Percentiles rank a stretch among this genome's conserved stretches.
Conservation (phyloP, 768 basidiomycete species). For the Amanita jacksonii region DNA sequence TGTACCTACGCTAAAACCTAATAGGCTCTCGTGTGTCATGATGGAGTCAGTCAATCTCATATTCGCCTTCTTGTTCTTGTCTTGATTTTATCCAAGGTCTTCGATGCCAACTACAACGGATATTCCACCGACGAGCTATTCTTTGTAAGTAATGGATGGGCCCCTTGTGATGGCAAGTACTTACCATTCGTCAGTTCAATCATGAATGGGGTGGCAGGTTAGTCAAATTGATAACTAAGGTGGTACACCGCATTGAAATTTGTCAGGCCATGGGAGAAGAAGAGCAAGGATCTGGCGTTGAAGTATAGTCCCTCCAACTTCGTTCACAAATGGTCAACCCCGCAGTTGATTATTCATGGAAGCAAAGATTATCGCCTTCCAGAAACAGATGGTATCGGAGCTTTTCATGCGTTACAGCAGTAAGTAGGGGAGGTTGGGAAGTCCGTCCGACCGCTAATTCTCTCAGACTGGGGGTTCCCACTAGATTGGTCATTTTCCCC, state of each 20-base stretch:
- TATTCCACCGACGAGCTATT: constrained; percentile 87
- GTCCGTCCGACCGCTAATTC: background rate
- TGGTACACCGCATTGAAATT: background rate
- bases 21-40: constrained; percentile 74
- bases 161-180: background rate
- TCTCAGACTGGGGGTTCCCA: constrained; percentile 56
- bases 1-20: background rate
- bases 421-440: constrained; percentile 25
- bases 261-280: constrained; percentile 56
- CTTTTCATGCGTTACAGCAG: constrained; percentile 83
- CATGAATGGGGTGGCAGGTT: constrained; percentile 74
- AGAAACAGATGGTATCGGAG: constrained; percentile 75
- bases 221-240: background rate
- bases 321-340: constrained; percentile 79
- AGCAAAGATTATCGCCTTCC: constrained; percentile 85
- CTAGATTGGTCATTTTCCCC: constrained; percentile 75
- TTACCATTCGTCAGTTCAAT: constrained; percentile 47
- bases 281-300: constrained; percentile 41
- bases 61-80: background rate
- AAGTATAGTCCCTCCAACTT: constrained; percentile 78
- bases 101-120: constrained; percentile 72
- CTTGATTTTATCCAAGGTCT: constrained; percentile 35
- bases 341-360: constrained; percentile 76
- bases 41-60: constrained; percentile 48
- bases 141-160: constrained; percentile 50